Conservation (phyloP, 2,329 filamentous ascomycete species). For the Atkinsonella hypoxylon region DNA sequence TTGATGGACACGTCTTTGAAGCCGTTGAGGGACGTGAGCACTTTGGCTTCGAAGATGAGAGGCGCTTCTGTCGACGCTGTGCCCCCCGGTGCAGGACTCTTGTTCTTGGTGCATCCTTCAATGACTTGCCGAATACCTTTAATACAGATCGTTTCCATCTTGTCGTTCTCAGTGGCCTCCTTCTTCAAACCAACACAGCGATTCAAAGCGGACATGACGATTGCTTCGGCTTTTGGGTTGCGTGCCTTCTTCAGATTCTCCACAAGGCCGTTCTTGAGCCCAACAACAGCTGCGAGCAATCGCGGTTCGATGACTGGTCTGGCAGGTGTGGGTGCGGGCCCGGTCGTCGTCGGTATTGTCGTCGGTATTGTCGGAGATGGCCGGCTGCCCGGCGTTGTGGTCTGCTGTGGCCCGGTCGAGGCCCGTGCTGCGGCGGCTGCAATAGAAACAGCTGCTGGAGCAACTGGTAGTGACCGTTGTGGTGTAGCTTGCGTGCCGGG, state of each 20-base stretch:
- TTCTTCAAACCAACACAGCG: constrained; percentile 36
- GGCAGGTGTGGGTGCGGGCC: constrained; percentile 13
- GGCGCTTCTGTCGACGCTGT: constrained; percentile 15
- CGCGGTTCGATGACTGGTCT: constrained; percentile 32
- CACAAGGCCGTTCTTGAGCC: constrained; percentile 35
- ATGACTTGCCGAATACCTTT: constrained; percentile 30
- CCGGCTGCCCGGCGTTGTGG: constrained; percentile 11
- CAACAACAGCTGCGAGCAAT: constrained; percentile 29
- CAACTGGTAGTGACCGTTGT: constrained; percentile 7
- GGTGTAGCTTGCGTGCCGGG: constrained; percentile 9
- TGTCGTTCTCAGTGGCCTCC: constrained; percentile 30
- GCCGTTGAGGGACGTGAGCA: constrained; percentile 28
- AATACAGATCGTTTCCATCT: constrained; percentile 35
- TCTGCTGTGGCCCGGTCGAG: constrained; percentile 8
- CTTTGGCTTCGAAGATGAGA: constrained; percentile 25
- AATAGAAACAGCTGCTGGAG: constrained; percentile 6
- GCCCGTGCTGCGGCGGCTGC: background rate
- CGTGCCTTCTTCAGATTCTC: constrained; percentile 32
- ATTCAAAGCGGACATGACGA: constrained; percentile 41
- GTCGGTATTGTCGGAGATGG: constrained; percentile 16
- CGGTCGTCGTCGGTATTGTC: constrained; percentile 14
- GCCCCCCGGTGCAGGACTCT: constrained; percentile 21
- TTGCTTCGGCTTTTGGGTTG: constrained; percentile 30
- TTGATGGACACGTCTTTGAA: constrained; percentile 35
- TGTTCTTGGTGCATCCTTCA: constrained; percentile 29